Evolutionary conservation across 371 early-diverging fungal genomes (phyloP).

Genomic region (Mucor velutinosus): DNA sequence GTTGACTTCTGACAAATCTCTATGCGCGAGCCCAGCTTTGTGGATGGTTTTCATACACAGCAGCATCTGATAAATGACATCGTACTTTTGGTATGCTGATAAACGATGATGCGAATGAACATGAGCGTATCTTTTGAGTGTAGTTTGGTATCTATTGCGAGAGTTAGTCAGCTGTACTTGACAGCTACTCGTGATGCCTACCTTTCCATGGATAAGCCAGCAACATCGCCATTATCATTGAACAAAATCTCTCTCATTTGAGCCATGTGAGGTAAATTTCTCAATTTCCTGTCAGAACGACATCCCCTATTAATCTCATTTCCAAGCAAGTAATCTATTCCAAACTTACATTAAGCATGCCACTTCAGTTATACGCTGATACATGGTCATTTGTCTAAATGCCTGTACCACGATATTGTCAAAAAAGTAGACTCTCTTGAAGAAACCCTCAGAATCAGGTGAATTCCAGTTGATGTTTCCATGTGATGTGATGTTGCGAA

Average conservation of each 20-base stretch:
- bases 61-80: constrained; percentile 62
- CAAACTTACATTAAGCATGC: constrained; percentile 52
- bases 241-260: constrained; percentile 48
- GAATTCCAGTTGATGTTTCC: constrained; percentile 41
- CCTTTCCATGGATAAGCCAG: constrained; percentile 52
- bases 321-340: background rate
- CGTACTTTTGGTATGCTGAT: constrained; percentile 62
- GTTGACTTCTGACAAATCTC: constrained; percentile 71
- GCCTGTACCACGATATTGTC: constrained; percentile 50
- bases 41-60: constrained; percentile 64
- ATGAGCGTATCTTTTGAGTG: constrained; percentile 63
- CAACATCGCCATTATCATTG: constrained; percentile 50
- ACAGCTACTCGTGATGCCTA: constrained; percentile 8
- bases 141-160: constrained; percentile 45
- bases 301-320: background rate
- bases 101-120: constrained; percentile 59
- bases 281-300: constrained; percentile 39
- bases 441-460: constrained; percentile 55
- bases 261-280: constrained; percentile 49
- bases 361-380: constrained; percentile 55
- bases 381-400: constrained; percentile 57
- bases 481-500: constrained; percentile 37
- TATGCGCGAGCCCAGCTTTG: constrained; percentile 63
- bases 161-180: background rate
- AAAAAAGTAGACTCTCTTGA: constrained; percentile 53